These are phyloP conservation scores for Cyclotella cryptica DNA, from an alignment of 108 stramenopile species.

Conservation along the genomic window DNA sequence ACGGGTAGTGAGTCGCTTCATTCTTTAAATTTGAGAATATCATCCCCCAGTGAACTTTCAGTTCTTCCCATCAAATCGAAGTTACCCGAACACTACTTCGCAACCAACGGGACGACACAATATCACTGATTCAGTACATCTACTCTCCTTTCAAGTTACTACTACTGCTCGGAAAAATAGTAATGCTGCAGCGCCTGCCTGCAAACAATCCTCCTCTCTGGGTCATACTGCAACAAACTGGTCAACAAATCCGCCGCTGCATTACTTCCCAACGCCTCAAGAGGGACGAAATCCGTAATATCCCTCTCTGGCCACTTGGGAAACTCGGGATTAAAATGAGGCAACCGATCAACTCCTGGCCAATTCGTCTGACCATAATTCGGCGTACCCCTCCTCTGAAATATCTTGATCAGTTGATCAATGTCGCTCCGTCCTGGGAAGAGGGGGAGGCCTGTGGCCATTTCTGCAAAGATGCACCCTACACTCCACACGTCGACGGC, in stretches of 20 bases:
- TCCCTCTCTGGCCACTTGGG: slow-evolving; percentile 88
- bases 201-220: slow-evolving; percentile 86
- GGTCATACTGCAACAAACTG: slow-evolving; percentile 87
- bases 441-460: slow-evolving; percentile 90
- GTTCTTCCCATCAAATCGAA: no score
- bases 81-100: no score
- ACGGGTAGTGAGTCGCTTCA: no score
- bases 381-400: slow-evolving; percentile 93
- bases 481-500: slow-evolving; percentile 96
- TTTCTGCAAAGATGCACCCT: slow-evolving; percentile 98
- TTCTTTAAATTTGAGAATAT: no score
- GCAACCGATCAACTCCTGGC: slow-evolving; percentile 89
- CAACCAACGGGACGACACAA: no score
- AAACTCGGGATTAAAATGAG: slow-evolving; percentile 92
- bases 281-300: slow-evolving; percentile 85
- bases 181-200: slow-evolving; percentile 85
- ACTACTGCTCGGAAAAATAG: slow-evolving; percentile 63
- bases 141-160: no score
- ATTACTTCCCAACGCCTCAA: slow-evolving; percentile 66
- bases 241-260: slow-evolving; percentile 80
- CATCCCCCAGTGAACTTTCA: no score
- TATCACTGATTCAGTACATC: no score
- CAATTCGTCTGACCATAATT: slow-evolving; percentile 75
- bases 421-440: slow-evolving; percentile 88
- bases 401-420: slow-evolving; percentile 92